phyloP scores from a whole-genome alignment of 306 rosid genomes.

The Dryas octopetala region DNA sequence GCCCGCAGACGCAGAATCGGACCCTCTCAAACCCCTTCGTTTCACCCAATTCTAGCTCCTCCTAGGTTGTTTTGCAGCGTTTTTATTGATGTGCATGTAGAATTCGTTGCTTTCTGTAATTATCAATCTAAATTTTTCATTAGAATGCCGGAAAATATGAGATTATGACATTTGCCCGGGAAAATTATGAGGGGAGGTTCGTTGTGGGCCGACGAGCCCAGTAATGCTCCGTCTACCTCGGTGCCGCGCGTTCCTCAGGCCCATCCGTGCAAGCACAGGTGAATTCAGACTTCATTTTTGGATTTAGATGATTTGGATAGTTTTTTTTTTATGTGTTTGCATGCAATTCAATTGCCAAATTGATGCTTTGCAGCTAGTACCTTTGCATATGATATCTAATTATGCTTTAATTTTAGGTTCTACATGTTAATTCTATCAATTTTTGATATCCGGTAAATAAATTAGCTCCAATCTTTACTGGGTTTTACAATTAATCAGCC shows the following conservation, averaged over 20 bases:
- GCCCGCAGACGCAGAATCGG: not conserved
- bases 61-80: too few relatives aligned
- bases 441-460: not conserved
- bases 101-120: not conserved
- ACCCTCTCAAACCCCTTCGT: not conserved
- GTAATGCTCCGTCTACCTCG: slow-evolving; percentile 38
- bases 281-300: not conserved
- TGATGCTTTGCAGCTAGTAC: not conserved
- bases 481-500: not conserved
- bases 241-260: slow-evolving; percentile 19
- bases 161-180: slow-evolving; percentile 38
- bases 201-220: slow-evolving; percentile 37
- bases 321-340: not conserved
- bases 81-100: not conserved
- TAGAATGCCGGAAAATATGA: slow-evolving; percentile 22
- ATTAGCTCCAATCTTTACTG: not conserved
- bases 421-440: not conserved
- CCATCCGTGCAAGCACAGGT: slow-evolving; percentile 32
- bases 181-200: slow-evolving; percentile 44
- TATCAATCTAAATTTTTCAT: slow-evolving; percentile 13
- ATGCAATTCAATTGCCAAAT: not conserved
- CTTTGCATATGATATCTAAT: too few relatives aligned
- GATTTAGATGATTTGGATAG: not conserved
- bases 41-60: not conserved
- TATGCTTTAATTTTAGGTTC: not conserved